phyloP scores from a whole-genome alignment of 805 yeast species.

The Yarrowia sp. region DNA sequence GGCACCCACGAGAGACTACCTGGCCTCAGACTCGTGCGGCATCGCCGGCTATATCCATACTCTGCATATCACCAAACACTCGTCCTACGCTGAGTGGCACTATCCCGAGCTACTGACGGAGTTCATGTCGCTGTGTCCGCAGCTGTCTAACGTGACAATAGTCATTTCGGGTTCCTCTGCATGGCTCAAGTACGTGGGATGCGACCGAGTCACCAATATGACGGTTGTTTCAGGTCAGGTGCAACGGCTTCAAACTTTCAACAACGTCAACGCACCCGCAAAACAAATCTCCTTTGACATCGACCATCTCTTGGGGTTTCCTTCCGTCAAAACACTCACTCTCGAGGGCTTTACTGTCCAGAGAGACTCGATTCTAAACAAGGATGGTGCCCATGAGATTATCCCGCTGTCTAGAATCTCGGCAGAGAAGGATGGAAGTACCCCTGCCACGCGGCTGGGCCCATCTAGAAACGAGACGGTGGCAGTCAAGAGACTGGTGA shows the following conservation, averaged over 20 bases:
- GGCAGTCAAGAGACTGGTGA: background rate
- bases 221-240: constrained; percentile 7
- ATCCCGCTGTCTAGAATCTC: constrained; percentile 16
- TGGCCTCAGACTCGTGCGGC: background rate
- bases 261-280: constrained; percentile 19
- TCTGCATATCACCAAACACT: constrained; percentile 23
- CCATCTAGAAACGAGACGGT: constrained; percentile 5
- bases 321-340: background rate
- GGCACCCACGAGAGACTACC: background rate
- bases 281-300: constrained; percentile 26
- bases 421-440: background rate
- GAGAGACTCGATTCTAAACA: constrained; percentile 24
- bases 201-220: background rate
- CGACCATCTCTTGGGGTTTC: constrained; percentile 26
- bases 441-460: background rate
- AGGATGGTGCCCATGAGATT: constrained; percentile 5
- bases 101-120: constrained; percentile 20
- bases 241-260: constrained; percentile 7
- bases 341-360: constrained; percentile 27
- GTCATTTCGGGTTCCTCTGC: constrained; percentile 28
- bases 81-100: constrained; percentile 28
- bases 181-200: constrained; percentile 28
- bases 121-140: constrained; percentile 21
- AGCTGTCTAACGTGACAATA: background rate
- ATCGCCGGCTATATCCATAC: background rate